Percentiles rank a stretch among this genome's conserved stretches.
phyloP scores from a whole-genome alignment of 2,329 filamentous ascomycete species.

The Beauveria australis region DNA sequence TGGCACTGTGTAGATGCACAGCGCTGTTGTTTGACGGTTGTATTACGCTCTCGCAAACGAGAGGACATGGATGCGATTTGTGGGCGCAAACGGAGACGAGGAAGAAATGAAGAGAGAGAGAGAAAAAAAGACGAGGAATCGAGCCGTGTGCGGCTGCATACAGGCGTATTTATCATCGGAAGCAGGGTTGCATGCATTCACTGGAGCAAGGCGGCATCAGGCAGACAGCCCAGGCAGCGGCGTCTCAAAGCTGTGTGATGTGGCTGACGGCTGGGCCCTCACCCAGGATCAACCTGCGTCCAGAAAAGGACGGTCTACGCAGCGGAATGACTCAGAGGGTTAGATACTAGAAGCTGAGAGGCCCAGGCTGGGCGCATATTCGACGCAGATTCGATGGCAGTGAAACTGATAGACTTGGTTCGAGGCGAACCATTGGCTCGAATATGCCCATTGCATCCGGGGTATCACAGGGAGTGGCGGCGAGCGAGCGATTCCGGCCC shows the following conservation, averaged over 20 bases:
- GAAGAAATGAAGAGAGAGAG: neutral
- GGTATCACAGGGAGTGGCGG: neutral
- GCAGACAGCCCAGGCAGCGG: slow-evolving; percentile 9
- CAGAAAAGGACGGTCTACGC: neutral
- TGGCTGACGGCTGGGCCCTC: slow-evolving; percentile 8
- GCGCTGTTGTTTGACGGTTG: neutral
- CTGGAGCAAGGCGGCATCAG: slow-evolving; percentile 8
- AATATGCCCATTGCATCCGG: neutral
- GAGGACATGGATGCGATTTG: neutral
- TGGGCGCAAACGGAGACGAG: neutral
- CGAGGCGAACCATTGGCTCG: neutral
- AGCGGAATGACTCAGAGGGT: slow-evolving; percentile 8
- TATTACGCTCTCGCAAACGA: neutral
- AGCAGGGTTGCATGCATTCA: slow-evolving; percentile 2
- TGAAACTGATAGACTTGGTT: neutral
- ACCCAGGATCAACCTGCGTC: neutral
- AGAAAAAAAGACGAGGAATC: neutral
- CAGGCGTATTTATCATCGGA: slow-evolving; percentile 3
- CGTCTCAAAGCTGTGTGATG: slow-evolving; percentile 1
- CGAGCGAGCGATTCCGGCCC: neutral
- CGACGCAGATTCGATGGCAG: neutral
- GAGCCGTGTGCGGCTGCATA: neutral
- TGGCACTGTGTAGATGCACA: neutral
- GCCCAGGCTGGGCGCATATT: neutral
- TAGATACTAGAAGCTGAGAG: neutral